phyloP scores from a whole-genome alignment of 2,329 filamentous ascomycete species.

The Aspergillus puulaauensis region DNA sequence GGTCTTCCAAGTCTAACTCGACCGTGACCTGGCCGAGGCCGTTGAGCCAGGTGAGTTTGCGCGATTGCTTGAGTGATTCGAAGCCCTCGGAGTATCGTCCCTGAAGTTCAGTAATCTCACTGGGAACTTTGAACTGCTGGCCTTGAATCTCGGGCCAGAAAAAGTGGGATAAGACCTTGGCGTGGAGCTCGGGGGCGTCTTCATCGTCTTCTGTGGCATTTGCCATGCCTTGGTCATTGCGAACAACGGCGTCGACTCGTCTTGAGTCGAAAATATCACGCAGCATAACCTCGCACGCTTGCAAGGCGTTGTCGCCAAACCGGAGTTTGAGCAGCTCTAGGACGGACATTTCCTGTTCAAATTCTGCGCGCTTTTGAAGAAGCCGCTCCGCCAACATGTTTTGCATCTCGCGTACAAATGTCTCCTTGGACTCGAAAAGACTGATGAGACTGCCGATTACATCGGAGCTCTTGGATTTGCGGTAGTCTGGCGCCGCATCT shows the following conservation, averaged over 20 bases:
- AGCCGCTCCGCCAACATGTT: conserved; percentile 83
- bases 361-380: conserved; percentile 63
- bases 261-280: conserved; percentile 85
- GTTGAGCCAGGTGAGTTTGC: conserved; percentile 86
- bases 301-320: conserved; percentile 80
- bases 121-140: conserved; percentile 48
- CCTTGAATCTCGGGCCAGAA: conserved; percentile 84
- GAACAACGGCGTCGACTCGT: conserved; percentile 68
- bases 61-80: conserved; percentile 73
- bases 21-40: conserved; percentile 77
- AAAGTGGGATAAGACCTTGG: conserved; percentile 84
- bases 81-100: conserved; percentile 72
- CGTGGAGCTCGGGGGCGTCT: conserved; percentile 58
- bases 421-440: conserved; percentile 83
- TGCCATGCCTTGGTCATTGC: conserved; percentile 49
- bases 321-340: conserved; percentile 83
- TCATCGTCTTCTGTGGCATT: conserved; percentile 22
- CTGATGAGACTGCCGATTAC: conserved; percentile 88
- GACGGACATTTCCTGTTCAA: conserved; percentile 78
- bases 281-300: conserved; percentile 97
- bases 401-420: conserved; percentile 93
- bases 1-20: conserved; percentile 79
- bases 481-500: conserved; percentile 90
- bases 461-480: conserved; percentile 82
- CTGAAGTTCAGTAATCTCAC: conserved; percentile 57